Conservation (phyloP, 2,329 filamentous ascomycete genomes). For the Epichloe uncinata region DNA sequence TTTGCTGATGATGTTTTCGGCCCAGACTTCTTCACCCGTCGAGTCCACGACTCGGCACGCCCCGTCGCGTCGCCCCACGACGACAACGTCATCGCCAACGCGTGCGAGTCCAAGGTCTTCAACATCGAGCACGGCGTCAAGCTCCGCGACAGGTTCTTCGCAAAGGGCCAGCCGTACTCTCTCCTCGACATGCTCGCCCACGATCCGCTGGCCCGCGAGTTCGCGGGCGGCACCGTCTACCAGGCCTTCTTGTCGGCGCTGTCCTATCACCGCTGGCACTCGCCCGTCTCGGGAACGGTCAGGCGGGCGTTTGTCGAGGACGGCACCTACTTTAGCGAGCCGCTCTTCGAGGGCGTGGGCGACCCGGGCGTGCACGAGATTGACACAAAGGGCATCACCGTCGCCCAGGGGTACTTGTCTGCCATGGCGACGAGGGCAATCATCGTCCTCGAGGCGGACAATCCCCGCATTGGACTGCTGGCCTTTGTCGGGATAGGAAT, state of each 20-base stretch:
- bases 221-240: constrained; percentile 52
- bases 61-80: constrained; percentile 46
- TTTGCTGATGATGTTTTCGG: background rate
- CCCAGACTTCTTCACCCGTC: constrained; percentile 50
- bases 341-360: constrained; percentile 24
- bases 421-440: constrained; percentile 55
- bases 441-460: constrained; percentile 58
- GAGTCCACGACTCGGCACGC: constrained; percentile 37
- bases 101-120: constrained; percentile 51
- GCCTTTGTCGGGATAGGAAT: constrained; percentile 61
- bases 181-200: constrained; percentile 48
- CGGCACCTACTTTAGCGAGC: constrained; percentile 57
- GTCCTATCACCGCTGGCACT: constrained; percentile 61
- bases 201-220: constrained; percentile 38
- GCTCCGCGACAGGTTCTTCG: constrained; percentile 50
- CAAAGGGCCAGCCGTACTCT: constrained; percentile 57
- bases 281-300: constrained; percentile 50
- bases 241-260: constrained; percentile 56
- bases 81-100: constrained; percentile 41
- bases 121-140: constrained; percentile 40
- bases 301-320: constrained; percentile 42
- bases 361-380: constrained; percentile 20
- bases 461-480: constrained; percentile 53
- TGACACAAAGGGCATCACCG: constrained; percentile 27
- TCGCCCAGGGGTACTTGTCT: constrained; percentile 53